These are phyloP conservation scores for Pyrenophora tritici-repentis DNA, from an alignment of 2,329 filamentous ascomycete species.

Conservation along the genomic window DNA sequence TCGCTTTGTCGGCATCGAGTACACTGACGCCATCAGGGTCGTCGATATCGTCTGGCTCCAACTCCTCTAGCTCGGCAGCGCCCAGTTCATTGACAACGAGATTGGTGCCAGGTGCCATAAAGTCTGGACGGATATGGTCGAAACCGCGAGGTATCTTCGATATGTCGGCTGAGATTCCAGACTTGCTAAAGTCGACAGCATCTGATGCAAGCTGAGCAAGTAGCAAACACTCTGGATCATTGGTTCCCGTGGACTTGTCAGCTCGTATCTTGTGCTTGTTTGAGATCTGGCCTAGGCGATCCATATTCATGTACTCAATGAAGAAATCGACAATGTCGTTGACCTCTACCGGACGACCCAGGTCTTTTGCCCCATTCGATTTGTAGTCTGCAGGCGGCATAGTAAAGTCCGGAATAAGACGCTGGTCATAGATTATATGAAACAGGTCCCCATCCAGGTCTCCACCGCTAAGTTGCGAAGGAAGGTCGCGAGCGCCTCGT, in stretches of 20 bases:
- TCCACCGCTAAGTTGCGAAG: slow-evolving; percentile 78
- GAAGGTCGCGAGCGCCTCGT: slow-evolving; percentile 71
- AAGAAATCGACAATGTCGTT: slow-evolving; percentile 81
- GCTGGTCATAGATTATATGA: slow-evolving; percentile 74
- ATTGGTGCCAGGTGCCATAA: slow-evolving; percentile 57
- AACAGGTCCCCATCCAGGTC: slow-evolving; percentile 85
- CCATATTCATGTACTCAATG: slow-evolving; percentile 57
- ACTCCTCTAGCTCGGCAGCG: slow-evolving; percentile 28
- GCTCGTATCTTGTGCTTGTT: slow-evolving; percentile 50
- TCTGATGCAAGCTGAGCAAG: slow-evolving; percentile 48
- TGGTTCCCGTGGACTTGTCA: slow-evolving; percentile 43
- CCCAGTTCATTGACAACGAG: slow-evolving; percentile 42
- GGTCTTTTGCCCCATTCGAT: slow-evolving; percentile 59
- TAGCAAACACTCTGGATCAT: slow-evolving; percentile 39
- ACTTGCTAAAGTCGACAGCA: slow-evolving; percentile 41
- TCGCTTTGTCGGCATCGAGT: slow-evolving; percentile 51
- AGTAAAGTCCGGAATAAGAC: slow-evolving; percentile 52
- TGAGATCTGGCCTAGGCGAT: slow-evolving; percentile 51
- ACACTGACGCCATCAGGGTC: slow-evolving; percentile 39
- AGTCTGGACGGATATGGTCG: slow-evolving; percentile 53
- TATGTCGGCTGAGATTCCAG: slow-evolving; percentile 25
- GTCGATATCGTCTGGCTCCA: slow-evolving; percentile 41
- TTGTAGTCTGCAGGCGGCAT: slow-evolving; percentile 73
- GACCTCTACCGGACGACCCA: slow-evolving; percentile 63
- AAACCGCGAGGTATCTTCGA: slow-evolving; percentile 18